Evolutionary conservation across 2,329 filamentous ascomycete genomes (phyloP).

Genomic region (Alternaria gansuensis): DNA sequence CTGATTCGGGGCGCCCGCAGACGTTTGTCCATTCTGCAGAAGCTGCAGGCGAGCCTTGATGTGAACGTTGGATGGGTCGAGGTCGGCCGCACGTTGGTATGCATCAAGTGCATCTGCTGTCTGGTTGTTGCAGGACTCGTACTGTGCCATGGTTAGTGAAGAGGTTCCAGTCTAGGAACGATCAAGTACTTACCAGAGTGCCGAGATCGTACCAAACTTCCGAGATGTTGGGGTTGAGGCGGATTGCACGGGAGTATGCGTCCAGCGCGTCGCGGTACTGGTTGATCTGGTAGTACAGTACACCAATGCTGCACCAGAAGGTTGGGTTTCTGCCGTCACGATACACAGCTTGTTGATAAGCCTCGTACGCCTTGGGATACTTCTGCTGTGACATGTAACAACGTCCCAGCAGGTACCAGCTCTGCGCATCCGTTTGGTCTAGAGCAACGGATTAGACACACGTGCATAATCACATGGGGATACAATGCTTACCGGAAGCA

Average conservation of each 20-base stretch:
- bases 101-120: conserved; percentile 95
- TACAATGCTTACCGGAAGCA: conserved; percentile 73
- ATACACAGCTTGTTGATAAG: conserved; percentile 98
- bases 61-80: conserved; percentile 91
- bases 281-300: conserved; percentile 99
- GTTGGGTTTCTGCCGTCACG: conserved; percentile 97
- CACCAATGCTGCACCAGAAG: conserved; percentile 99
- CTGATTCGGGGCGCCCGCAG: conserved; percentile 73
- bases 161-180: background rate
- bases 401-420: conserved; percentile 96
- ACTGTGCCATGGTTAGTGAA: conserved; percentile 62
- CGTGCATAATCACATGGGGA: conserved; percentile 20
- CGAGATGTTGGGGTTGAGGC: conserved; percentile 96
- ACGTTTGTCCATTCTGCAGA: conserved; percentile 78
- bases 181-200: conserved; percentile 75
- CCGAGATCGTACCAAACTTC: conserved; percentile 99
- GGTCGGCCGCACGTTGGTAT: conserved; percentile 91
- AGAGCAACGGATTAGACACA: conserved; percentile 32
- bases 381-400: conserved; percentile 99
- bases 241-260: conserved; percentile 95
- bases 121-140: conserved; percentile 99
- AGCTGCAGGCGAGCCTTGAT: conserved; percentile 95
- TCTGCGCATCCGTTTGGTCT: conserved; percentile 96
- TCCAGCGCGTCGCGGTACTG: conserved; percentile 98
- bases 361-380: conserved; percentile 97